These are phyloP conservation scores for Pythium coloratum DNA, from an alignment of 352 stramenopile genomes.

Conservation along the genomic window DNA sequence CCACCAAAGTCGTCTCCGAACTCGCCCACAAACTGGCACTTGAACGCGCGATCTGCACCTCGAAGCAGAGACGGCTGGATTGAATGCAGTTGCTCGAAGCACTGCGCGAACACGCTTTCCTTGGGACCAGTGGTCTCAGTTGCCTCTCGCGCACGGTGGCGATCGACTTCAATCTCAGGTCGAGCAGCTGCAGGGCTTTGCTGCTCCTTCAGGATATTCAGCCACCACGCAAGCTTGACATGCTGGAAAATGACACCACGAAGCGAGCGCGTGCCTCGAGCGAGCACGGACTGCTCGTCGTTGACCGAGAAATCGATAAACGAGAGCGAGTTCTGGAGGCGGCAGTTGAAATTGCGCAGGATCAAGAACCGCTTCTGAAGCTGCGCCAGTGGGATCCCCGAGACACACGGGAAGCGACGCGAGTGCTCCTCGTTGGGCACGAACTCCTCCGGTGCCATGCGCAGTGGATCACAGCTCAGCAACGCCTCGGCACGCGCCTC, in stretches of 20 bases:
- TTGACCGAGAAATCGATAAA: slow-evolving; percentile 81
- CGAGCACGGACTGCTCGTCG: slow-evolving; percentile 65
- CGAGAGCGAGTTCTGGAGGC: slow-evolving; percentile 80
- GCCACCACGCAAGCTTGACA: slow-evolving; percentile 88
- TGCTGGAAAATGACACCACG: slow-evolving; percentile 84
- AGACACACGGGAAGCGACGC: slow-evolving; percentile 46
- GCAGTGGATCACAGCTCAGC: slow-evolving; percentile 79
- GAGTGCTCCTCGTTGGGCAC: slow-evolving; percentile 65
- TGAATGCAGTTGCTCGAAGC: slow-evolving; percentile 81
- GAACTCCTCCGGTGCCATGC: slow-evolving; percentile 84
- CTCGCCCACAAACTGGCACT: slow-evolving; percentile 91
- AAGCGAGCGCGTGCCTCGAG: slow-evolving; percentile 51
- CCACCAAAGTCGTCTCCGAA: slow-evolving; percentile 91
- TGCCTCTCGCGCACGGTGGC: slow-evolving; percentile 67
- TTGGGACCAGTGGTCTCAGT: slow-evolving; percentile 55
- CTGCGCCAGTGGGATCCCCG: slow-evolving; percentile 44
- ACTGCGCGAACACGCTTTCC: slow-evolving; percentile 85
- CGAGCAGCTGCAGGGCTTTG: slow-evolving; percentile 75
- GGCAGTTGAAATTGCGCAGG: slow-evolving; percentile 86
- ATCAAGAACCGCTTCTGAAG: slow-evolving; percentile 84
- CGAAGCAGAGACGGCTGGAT: slow-evolving; percentile 86
- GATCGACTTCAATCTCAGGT: slow-evolving; percentile 87
- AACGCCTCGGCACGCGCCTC: slow-evolving; percentile 73
- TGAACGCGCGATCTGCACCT: slow-evolving; percentile 87
- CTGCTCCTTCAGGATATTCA: slow-evolving; percentile 85